Percentiles rank a stretch among this genome's conserved stretches.
Conservation (phyloP, 2,329 filamentous ascomycete genomes). For the Neonectria hederae region DNA sequence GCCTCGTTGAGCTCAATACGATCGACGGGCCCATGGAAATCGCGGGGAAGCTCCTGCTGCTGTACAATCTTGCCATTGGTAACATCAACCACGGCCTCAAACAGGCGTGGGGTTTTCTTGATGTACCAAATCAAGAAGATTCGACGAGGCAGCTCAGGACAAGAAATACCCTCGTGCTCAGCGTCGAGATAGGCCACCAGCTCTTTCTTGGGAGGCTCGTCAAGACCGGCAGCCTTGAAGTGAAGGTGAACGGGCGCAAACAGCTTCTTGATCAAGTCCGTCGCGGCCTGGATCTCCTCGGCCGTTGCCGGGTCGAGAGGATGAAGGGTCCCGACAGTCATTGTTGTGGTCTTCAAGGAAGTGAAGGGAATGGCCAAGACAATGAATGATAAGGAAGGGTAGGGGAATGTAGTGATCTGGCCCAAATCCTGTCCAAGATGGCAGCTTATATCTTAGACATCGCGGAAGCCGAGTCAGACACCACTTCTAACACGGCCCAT, state of each 20-base stretch:
- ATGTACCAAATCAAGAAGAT: conserved; percentile 28
- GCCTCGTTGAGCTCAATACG: too few relatives aligned
- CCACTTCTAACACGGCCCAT: background rate
- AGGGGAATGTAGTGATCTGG: background rate
- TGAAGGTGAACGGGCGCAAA: conserved; percentile 20
- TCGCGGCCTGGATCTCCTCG: conserved; percentile 21
- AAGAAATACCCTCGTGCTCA: conserved; percentile 15
- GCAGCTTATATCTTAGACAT: conserved; percentile 4
- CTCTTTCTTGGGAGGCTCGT: conserved; percentile 23
- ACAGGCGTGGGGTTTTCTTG: conserved; percentile 21
- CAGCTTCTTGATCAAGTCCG: conserved; percentile 18
- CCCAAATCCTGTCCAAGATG: background rate
- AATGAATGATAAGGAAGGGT: background rate
- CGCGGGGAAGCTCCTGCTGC: too few relatives aligned
- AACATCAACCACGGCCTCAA: conserved; percentile 26
- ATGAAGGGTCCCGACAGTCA: conserved; percentile 18
- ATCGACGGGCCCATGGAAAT: too few relatives aligned
- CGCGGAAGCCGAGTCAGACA: background rate
- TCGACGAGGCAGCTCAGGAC: conserved; percentile 14
- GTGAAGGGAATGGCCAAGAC: background rate
- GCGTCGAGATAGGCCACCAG: conserved; percentile 17
- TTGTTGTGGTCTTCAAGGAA: background rate
- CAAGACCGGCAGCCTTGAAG: conserved; percentile 25
- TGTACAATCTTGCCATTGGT: conserved; percentile 14
- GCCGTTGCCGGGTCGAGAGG: conserved; percentile 26